These are phyloP conservation scores for Clarireedia homoeocarpa DNA, from an alignment of 2,329 filamentous ascomycete genomes.

Conservation along the genomic window DNA sequence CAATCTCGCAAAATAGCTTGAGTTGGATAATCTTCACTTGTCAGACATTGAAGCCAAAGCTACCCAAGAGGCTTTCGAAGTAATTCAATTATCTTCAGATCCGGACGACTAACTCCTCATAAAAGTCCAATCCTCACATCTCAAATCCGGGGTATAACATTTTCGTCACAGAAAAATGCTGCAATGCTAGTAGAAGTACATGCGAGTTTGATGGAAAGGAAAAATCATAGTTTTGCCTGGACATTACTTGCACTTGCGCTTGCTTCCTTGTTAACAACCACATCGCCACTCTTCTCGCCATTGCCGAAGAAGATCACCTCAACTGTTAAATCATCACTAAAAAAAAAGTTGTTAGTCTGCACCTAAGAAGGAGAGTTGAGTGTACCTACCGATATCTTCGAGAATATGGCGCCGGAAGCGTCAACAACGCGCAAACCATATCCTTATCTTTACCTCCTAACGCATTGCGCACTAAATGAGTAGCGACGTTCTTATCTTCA, in stretches of 20 bases:
- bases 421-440: slow-evolving; percentile 86
- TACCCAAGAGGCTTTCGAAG: too few relatives aligned
- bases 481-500: slow-evolving; percentile 92
- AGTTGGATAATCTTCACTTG: too few relatives aligned
- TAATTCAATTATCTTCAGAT: too few relatives aligned
- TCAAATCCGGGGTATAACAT: background rate
- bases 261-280: slow-evolving; percentile 80
- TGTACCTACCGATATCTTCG: slow-evolving; percentile 73
- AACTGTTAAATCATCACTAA: slow-evolving; percentile 87
- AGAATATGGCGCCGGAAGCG: slow-evolving; percentile 84
- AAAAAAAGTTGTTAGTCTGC: slow-evolving; percentile 10
- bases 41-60: too few relatives aligned
- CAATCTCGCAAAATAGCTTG: too few relatives aligned
- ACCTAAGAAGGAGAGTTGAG: background rate
- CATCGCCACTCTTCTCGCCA: slow-evolving; percentile 64
- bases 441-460: slow-evolving; percentile 89
- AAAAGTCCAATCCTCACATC: background rate
- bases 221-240: slow-evolving; percentile 26
- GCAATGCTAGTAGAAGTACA: background rate
- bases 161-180: background rate
- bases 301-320: slow-evolving; percentile 98
- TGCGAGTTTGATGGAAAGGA: background rate
- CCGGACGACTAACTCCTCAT: background rate
- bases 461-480: slow-evolving; percentile 90
- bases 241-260: slow-evolving; percentile 45